Base-by-base conservation (phyloP, 164 flowering plant genomes). In the Macadamia integrifolia region DNA sequence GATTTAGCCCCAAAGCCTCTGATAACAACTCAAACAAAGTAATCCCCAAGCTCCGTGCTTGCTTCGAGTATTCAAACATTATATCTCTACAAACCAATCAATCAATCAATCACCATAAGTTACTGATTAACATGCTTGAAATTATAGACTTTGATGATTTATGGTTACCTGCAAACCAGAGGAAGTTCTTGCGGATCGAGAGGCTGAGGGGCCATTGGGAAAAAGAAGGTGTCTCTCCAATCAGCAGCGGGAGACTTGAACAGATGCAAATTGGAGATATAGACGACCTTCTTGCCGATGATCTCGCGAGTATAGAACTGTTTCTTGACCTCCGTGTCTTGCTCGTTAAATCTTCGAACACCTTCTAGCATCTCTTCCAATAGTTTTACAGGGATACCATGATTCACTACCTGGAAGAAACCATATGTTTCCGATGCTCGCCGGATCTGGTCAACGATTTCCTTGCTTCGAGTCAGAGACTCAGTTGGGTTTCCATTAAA, bases 171-270 rank as follows among this genome's bases (percentile, higher is more conserved):
- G 84, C 79, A 81, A 0, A 9, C 61, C 0, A 6, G 43, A 3
- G 86, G 84, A 43, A 83, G 12, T 14, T 81, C 83, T 53, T 78
- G 44, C 0, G 78, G 76, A 2, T 46, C 13, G 0, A 62, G 73
- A 14, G 46, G 60, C 18, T 64, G 13, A 64, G 79, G 75, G 60
- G 77, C 72, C 69, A 74, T 60, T 6, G 1, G 0, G 29, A 69
- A 71, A 18, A 2, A 7, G 35, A 82, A 29, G 2, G 75, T 74
- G 23, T 84, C 84, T 53, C 80, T 80, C 85, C 85, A 84, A 40
- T 69, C 76, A 1, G 78, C 79, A 0, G 70, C 64, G 0, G 64
- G 42, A 6, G 74, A 48, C 1, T 18, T 48, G 62, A 58, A 77
- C 30, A 80, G 63, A 71, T 81, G 81, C 61, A 68, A 74, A 31